These are phyloP conservation scores for Ogataea kodamae DNA, from an alignment of 805 yeast species.

Conservation along the genomic window DNA sequence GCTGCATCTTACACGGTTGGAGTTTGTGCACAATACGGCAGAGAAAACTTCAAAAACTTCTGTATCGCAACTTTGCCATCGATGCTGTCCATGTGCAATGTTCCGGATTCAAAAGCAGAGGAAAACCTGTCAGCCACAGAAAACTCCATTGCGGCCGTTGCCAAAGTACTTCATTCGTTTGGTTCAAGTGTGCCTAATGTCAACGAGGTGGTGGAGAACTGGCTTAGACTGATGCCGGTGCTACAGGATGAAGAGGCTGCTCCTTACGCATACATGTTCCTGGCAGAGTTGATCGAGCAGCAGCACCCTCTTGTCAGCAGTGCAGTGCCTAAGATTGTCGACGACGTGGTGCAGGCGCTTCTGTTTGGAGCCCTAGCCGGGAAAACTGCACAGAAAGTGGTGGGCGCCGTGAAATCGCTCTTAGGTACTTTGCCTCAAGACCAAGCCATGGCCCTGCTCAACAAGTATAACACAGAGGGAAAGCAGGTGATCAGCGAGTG, in stretches of 20 bases:
- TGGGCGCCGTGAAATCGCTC: slow-evolving; percentile 58
- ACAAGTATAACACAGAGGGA: slow-evolving; percentile 58
- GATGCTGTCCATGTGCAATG: slow-evolving; percentile 64
- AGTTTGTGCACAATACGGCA: slow-evolving; percentile 79
- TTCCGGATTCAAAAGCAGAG: slow-evolving; percentile 81
- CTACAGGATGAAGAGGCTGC: slow-evolving; percentile 87
- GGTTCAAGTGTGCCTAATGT: slow-evolving; percentile 58
- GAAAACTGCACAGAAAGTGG: slow-evolving; percentile 63
- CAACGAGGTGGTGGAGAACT: slow-evolving; percentile 60
- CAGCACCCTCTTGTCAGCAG: slow-evolving; percentile 54
- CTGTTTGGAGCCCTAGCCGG: slow-evolving; percentile 66
- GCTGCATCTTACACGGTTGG: slow-evolving; percentile 85
- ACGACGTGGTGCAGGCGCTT: slow-evolving; percentile 70
- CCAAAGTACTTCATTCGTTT: slow-evolving; percentile 70
- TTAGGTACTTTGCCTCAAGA: slow-evolving; percentile 63
- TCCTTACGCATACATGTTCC: slow-evolving; percentile 71
- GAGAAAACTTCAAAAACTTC: slow-evolving; percentile 55
- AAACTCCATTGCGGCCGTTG: slow-evolving; percentile 75
- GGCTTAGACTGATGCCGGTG: slow-evolving; percentile 83
- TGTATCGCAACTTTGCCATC: slow-evolving; percentile 70
- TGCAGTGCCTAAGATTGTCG: slow-evolving; percentile 60
- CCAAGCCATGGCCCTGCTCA: slow-evolving; percentile 62
- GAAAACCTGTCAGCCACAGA: slow-evolving; percentile 87
- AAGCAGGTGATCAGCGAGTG: slow-evolving; percentile 46
- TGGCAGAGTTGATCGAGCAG: slow-evolving; percentile 65